These are phyloP conservation scores for Ettlia oleoabundans DNA, from an alignment of 139 green algal genomes.

Conservation along the genomic window DNA sequence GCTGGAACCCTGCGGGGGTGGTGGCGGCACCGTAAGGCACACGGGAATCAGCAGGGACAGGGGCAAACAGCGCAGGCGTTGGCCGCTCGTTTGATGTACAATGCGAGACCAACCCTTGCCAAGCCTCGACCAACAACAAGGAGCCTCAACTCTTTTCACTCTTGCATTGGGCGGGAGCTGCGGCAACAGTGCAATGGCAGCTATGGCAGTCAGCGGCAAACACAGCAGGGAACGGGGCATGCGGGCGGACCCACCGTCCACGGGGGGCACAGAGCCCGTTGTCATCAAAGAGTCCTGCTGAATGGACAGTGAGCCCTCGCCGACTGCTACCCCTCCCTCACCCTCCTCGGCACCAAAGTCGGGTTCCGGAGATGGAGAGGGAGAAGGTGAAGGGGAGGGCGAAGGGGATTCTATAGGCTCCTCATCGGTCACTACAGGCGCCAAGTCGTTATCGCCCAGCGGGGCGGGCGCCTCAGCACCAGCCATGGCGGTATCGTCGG, in stretches of 20 bases:
- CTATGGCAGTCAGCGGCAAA: background rate
- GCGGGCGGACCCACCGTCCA: background rate
- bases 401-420: background rate
- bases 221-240: background rate
- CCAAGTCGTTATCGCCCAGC: background rate
- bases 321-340: background rate
- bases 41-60: background rate
- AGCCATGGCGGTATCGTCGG: background rate
- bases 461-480: background rate
- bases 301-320: background rate
- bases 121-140: too few relatives aligned
- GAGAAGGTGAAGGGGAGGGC: background rate
- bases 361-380: too few relatives aligned
- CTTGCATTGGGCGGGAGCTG: background rate
- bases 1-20: background rate
- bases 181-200: background rate
- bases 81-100: too few relatives aligned
- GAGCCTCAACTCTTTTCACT: too few relatives aligned
- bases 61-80: too few relatives aligned
- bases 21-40: background rate
- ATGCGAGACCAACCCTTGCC: too few relatives aligned
- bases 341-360: background rate
- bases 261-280: background rate
- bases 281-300: background rate
- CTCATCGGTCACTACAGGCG: background rate